Conservation (phyloP, 495 filamentous ascomycete genomes). For the Aspergillus cavernicola region DNA sequence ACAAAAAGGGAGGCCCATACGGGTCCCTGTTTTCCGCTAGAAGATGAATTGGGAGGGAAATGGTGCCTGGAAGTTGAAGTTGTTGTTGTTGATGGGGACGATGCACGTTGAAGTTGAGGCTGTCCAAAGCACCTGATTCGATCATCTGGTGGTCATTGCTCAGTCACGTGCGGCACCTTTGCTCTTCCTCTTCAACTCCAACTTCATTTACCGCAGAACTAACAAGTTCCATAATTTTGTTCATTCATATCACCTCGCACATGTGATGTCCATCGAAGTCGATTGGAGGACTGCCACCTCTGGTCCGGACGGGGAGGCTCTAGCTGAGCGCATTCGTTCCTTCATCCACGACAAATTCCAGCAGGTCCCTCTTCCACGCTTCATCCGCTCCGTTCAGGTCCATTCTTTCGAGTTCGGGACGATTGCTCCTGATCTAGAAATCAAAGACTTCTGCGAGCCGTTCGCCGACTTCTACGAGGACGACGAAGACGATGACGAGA, state of each 20-base stretch:
- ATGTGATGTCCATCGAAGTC: slow-evolving; percentile 92
- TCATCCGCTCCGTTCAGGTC: slow-evolving; percentile 93
- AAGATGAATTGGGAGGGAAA: not conserved
- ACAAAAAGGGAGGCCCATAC: not conserved
- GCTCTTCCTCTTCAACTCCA: not conserved
- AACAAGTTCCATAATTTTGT: no score
- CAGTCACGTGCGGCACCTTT: slow-evolving; percentile 1
- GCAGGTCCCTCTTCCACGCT: slow-evolving; percentile 80
- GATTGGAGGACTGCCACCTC: slow-evolving; percentile 92
- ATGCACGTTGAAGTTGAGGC: slow-evolving; percentile 10
- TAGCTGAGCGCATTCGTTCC: slow-evolving; percentile 80
- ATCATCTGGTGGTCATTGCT: slow-evolving; percentile 1
- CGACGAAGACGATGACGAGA: slow-evolving; percentile 52
- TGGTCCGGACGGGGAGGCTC: slow-evolving; percentile 76
- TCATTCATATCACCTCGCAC: no score
- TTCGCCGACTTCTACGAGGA: slow-evolving; percentile 96
- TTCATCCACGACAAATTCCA: slow-evolving; percentile 97
- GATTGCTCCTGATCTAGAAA: slow-evolving; percentile 76
- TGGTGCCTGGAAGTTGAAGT: not conserved
- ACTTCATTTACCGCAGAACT: no score
- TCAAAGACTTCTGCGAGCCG: slow-evolving; percentile 96
- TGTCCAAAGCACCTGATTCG: not conserved
- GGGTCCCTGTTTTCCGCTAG: not conserved
- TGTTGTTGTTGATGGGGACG: slow-evolving; percentile 4
- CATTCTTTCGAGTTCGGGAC: slow-evolving; percentile 91